A percentile compares a stretch with the other conserved stretches of the same genome.
These are phyloP conservation scores for Phytopythium chamaehyphon DNA, from an alignment of 352 stramenopile species.

Conservation along the genomic window DNA sequence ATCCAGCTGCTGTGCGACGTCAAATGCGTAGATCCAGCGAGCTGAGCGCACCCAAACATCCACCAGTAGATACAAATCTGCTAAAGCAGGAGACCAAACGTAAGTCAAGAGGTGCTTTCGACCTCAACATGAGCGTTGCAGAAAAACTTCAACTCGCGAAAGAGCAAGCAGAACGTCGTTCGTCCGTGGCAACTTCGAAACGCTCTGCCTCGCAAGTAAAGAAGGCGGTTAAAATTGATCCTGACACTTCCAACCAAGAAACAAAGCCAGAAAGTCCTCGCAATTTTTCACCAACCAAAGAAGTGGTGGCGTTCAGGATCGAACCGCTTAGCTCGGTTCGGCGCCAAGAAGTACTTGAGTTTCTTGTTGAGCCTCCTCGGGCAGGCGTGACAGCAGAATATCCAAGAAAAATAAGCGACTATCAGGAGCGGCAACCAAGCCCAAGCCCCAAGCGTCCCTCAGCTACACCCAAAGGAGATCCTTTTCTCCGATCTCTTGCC, in stretches of 20 bases:
- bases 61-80: conserved; percentile 51
- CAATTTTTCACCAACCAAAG: conserved; percentile 21
- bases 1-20: conserved; percentile 35
- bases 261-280: background rate
- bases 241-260: background rate
- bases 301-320: conserved; percentile 40
- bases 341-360: conserved; percentile 15
- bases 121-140: conserved; percentile 62
- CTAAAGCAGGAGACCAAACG: conserved; percentile 54
- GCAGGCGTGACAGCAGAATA: background rate
- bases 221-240: background rate
- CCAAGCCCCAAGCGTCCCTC: conserved; percentile 1
- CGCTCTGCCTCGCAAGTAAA: background rate
- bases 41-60: conserved; percentile 61
- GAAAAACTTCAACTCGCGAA: conserved; percentile 52
- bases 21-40: conserved; percentile 54
- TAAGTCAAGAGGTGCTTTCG: conserved; percentile 56
- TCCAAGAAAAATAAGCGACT: background rate
- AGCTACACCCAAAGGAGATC: conserved; percentile 27
- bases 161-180: conserved; percentile 38
- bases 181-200: conserved; percentile 9
- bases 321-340: conserved; percentile 17
- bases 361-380: conserved; percentile 18
- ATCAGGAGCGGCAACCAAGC: background rate
- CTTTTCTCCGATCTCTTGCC: conserved; percentile 59